These are phyloP conservation scores for Scheffersomyces stambukii DNA, from an alignment of 1,139 yeast species.

Conservation along the genomic window DNA sequence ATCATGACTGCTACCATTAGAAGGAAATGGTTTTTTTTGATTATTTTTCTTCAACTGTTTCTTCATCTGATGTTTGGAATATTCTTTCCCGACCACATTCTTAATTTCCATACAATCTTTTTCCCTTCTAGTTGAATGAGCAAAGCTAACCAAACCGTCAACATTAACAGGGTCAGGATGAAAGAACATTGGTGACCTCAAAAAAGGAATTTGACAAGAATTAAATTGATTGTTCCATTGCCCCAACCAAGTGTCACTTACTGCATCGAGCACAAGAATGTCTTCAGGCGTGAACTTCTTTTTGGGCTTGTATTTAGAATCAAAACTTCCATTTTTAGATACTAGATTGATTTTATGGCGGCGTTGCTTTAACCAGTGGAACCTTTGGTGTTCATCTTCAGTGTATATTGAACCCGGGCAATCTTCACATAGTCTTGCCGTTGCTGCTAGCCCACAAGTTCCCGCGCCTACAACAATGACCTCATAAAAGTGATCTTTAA, in stretches of 20 bases:
- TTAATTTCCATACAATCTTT: constrained; percentile 38
- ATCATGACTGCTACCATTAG: constrained; percentile 20
- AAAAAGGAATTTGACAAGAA: constrained; percentile 38
- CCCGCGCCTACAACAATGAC: constrained; percentile 38
- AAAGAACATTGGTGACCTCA: constrained; percentile 50
- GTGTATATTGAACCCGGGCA: constrained; percentile 37
- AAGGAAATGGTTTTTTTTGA: constrained; percentile 11
- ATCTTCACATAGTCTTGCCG: constrained; percentile 34
- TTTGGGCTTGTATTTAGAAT: constrained; percentile 10
- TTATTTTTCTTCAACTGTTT: constrained; percentile 19
- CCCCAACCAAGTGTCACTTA: constrained; percentile 27
- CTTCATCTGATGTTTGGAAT: constrained; percentile 41
- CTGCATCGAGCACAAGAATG: constrained; percentile 30
- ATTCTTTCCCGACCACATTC: constrained; percentile 45
- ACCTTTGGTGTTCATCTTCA: constrained; percentile 41
- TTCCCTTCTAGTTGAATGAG: constrained; percentile 29
- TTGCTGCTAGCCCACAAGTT: constrained; percentile 35
- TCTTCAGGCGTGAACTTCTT: constrained; percentile 12
- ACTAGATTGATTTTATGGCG: constrained; percentile 24
- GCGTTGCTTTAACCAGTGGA: constrained; percentile 35
- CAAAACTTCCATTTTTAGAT: too few relatives aligned
- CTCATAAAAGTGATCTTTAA: constrained; percentile 22
- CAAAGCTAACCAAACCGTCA: constrained; percentile 42
- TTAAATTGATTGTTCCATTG: constrained; percentile 46
- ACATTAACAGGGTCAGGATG: constrained; percentile 46